Evolutionary conservation across 345 rosid species (phyloP).

Genomic region (Salix udensis): DNA sequence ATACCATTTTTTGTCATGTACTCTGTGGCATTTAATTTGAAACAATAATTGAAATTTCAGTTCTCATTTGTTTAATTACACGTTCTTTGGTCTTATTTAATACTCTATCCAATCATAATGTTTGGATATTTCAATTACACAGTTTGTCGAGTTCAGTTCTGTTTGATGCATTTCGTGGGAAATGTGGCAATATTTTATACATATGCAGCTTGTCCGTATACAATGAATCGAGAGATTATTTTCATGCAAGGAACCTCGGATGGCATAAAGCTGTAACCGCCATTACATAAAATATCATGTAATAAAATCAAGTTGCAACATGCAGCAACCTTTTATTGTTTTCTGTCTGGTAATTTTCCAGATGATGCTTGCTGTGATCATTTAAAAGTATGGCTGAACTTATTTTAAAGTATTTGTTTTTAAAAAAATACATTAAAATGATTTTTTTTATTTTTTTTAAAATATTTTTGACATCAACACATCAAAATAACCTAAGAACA

Average conservation of each 20-base stretch:
- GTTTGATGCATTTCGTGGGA: background rate
- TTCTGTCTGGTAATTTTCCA: too few species aligned
- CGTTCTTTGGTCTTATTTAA: background rate
- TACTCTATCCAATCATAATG: background rate
- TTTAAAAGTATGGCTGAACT: too few species aligned
- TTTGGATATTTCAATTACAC: background rate
- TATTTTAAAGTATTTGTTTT: too few species aligned
- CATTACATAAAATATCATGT: background rate
- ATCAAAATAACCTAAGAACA: too few species aligned
- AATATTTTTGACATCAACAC: too few species aligned
- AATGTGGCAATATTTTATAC: background rate
- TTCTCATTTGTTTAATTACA: background rate
- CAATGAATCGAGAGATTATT: background rate
- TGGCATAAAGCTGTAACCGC: background rate
- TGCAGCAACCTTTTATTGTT: background rate
- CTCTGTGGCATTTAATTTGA: slow-evolving; percentile 6
- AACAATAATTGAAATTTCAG: slow-evolving; percentile 1
- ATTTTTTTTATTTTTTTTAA: too few species aligned
- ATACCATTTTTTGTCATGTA: slow-evolving; percentile 15
- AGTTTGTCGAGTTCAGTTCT: background rate
- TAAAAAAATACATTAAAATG: too few species aligned
- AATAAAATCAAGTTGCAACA: background rate
- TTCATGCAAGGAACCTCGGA: background rate
- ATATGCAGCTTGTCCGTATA: background rate
- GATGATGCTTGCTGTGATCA: too few species aligned